Conservation (phyloP, 306 rosid species). For the Gillenia trifoliata region DNA sequence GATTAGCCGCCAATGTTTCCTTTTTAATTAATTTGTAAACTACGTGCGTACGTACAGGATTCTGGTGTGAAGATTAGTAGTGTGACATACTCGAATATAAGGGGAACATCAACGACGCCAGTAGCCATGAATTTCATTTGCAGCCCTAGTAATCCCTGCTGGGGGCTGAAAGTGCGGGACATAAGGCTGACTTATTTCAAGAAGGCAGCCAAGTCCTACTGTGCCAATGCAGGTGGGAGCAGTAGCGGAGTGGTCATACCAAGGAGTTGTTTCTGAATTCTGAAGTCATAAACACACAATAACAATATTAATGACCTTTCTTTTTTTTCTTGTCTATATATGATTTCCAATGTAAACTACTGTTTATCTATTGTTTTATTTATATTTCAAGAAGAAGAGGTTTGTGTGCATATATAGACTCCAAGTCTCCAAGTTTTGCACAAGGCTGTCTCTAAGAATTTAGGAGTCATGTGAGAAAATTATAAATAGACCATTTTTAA, state of each 20-base stretch:
- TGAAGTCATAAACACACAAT: background rate
- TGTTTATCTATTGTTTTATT: background rate
- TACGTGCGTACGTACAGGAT: constrained; percentile 1
- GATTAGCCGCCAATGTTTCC: too few species aligned
- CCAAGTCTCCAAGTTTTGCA: too few species aligned
- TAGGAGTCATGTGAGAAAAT: too few species aligned
- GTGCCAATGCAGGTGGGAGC: constrained; percentile 36
- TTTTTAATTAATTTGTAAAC: background rate
- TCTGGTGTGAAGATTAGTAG: constrained; percentile 51
- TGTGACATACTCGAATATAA: constrained; percentile 42
- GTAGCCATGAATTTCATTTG: constrained; percentile 48
- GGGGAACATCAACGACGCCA: constrained; percentile 39
- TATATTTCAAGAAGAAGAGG: too few species aligned
- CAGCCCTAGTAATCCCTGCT: constrained; percentile 47
- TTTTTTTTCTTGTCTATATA: too few species aligned
- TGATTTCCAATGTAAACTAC: too few species aligned
- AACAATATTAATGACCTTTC: too few species aligned
- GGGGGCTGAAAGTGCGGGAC: constrained; percentile 34
- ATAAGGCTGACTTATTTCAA: constrained; percentile 29
- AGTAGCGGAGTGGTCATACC: constrained; percentile 38
- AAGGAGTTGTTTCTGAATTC: constrained; percentile 35
- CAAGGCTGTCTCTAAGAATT: too few species aligned
- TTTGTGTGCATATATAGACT: too few species aligned
- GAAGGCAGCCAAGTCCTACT: constrained; percentile 30
- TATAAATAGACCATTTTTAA: too few species aligned